These are phyloP conservation scores for Achaetomiella virescens DNA, from an alignment of 495 filamentous ascomycete genomes.

Conservation along the genomic window DNA sequence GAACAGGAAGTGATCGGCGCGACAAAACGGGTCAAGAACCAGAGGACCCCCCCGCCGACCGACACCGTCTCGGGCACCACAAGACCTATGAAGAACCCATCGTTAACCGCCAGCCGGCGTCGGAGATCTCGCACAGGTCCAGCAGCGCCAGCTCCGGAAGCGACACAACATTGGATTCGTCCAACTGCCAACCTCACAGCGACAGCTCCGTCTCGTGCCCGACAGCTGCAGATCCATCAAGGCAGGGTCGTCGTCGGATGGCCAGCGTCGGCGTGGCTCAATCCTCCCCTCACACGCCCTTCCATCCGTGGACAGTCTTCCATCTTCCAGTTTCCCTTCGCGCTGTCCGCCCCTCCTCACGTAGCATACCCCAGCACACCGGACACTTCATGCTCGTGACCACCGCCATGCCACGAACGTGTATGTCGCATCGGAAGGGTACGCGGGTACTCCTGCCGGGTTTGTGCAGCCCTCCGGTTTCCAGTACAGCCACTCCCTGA, in stretches of 20 bases:
- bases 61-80: not conserved
- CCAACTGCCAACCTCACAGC: not conserved
- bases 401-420: not conserved
- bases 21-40: conserved; percentile 16
- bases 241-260: not conserved
- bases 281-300: not conserved
- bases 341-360: not conserved
- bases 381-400: not conserved
- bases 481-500: not conserved
- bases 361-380: not conserved
- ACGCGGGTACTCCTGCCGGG: not conserved
- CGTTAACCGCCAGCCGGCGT: not conserved
- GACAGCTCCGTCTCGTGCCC: not conserved
- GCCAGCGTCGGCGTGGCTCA: not conserved
- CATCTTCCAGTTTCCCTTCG: not conserved
- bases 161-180: conserved; percentile 6
- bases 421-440: conserved; percentile 3
- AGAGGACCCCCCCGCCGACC: not conserved
- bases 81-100: not conserved
- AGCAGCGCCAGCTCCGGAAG: conserved; percentile 1
- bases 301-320: not conserved
- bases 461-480: not conserved
- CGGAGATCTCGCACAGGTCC: not conserved
- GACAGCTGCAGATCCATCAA: not conserved
- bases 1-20: conserved; percentile 22